Percentiles rank a stretch among this genome's conserved stretches.
Conservation (phyloP, 2,329 filamentous ascomycete genomes). For the Trichophyton equinum region DNA sequence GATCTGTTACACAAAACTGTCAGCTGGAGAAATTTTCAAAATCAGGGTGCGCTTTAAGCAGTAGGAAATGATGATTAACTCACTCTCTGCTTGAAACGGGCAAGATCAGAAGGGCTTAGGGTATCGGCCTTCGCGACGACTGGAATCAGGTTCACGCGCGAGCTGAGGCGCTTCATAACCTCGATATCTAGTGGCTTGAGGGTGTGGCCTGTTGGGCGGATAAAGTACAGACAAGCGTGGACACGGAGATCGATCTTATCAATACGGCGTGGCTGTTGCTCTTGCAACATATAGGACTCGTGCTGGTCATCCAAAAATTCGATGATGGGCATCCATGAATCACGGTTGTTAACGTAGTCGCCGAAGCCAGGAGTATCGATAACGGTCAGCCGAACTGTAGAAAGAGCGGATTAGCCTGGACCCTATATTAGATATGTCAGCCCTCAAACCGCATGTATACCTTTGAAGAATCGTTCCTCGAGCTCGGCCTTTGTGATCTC, state of each 20-base stretch:
- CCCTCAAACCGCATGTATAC: constrained; percentile 40
- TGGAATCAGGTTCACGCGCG: constrained; percentile 94
- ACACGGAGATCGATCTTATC: constrained; percentile 99
- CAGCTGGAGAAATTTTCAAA: background rate
- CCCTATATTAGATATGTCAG: background rate
- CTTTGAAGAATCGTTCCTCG: constrained; percentile 99
- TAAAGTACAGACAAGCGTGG: constrained; percentile 97
- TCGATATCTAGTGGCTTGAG: constrained; percentile 98
- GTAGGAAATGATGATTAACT: constrained; percentile 20
- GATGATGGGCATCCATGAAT: constrained; percentile 99
- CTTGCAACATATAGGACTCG: constrained; percentile 99
- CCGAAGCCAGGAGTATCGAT: constrained; percentile 98
- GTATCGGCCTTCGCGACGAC: constrained; percentile 99
- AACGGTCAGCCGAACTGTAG: constrained; percentile 83
- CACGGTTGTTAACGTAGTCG: constrained; percentile 99
- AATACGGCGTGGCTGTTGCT: constrained; percentile 93
- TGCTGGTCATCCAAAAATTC: constrained; percentile 99
- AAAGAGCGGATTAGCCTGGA: constrained; percentile 14
- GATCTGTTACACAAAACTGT: constrained; percentile 46
- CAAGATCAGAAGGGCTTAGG: constrained; percentile 78
- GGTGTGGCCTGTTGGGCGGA: constrained; percentile 94
- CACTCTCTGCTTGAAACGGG: constrained; percentile 91
- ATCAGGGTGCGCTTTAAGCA: background rate
- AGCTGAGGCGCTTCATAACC: constrained; percentile 98
- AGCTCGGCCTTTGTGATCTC: constrained; percentile 99